Evolutionary conservation across 2,329 filamentous ascomycete species (phyloP), one percentile per base, ranked within the genome.

Genomic region (Cucurbitaria berberidis): DNA sequence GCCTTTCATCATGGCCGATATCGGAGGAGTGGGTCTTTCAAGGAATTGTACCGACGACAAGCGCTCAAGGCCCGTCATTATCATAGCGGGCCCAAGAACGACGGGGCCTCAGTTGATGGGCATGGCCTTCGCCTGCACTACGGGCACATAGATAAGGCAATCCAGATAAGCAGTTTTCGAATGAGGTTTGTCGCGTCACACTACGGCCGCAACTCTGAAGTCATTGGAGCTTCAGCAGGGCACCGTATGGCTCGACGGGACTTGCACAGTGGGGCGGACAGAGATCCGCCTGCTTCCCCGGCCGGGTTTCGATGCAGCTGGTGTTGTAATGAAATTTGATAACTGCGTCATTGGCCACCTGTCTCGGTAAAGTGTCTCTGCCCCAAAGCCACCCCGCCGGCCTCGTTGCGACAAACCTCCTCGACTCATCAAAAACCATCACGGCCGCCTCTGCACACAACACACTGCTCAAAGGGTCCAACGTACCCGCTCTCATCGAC

Each of bases 401-500:
- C 9, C 13, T 16, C 13, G 48, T 44, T 52, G 51, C 46, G 50
- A 57, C 53, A 60, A 53, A 38, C 58, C 55, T 45, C 55, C 41
- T 48, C 34, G 46, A 51, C 59, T 55, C 55, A 58, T 26, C 24
- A 26, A 60, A 56, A 10, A 44, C 55, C 53, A 53, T 41, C 43
- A 39, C 43, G 45, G 26, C 47, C 41, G 32, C 41, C 27, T 48
- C 36, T 52, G 34, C 52, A 51, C 48, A 30, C 51, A 48, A 45
- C 26, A 52, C 62, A 55, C 42, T 51, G 45, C 47, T 57, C 55
- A 52, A 53, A 68, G 61, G 67, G 62, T 62, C 53, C 49, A 32
- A 56, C 41, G 53, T 60, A 46, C 62, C 66, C 63, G 62, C 60
- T 60, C 53, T 62, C 55, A 60, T 59, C 59, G 66, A 66, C 54